Conservation (phyloP, 1,284 basidiomycete species). For the Irpex sp. region DNA sequence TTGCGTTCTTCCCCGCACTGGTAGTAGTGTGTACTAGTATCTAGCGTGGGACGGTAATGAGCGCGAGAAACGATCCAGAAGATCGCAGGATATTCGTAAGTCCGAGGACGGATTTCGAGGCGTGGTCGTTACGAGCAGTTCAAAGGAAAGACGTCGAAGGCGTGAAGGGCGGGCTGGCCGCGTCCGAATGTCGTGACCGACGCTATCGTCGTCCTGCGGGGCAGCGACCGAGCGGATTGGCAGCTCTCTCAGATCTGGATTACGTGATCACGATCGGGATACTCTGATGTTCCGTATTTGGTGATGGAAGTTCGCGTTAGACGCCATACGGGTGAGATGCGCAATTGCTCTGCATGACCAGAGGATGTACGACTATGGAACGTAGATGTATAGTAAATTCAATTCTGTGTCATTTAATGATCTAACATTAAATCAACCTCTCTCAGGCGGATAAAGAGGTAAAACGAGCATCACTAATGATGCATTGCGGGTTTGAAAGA, state of each 20-base stretch:
- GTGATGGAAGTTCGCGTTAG: not conserved
- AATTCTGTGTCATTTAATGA: too few species aligned
- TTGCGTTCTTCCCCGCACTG: not conserved
- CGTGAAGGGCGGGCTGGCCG: constrained; percentile 5
- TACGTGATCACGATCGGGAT: not conserved
- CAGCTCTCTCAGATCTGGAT: not conserved
- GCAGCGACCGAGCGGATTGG: not conserved
- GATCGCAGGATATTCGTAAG: not conserved
- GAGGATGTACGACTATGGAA: too few species aligned
- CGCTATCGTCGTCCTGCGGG: constrained; percentile 9
- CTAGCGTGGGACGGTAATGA: not conserved
- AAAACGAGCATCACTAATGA: too few species aligned
- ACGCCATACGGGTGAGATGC: not conserved
- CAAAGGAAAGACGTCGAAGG: not conserved
- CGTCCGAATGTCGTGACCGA: constrained; percentile 5
- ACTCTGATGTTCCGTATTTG: not conserved
- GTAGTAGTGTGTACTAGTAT: not conserved
- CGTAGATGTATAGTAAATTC: too few species aligned
- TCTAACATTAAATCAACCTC: too few species aligned
- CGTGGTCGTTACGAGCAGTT: not conserved
- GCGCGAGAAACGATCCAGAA: not conserved
- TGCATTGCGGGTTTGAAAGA: too few species aligned
- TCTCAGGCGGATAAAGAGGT: too few species aligned
- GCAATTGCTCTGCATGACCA: not conserved
- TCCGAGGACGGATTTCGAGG: not conserved